These are phyloP conservation scores for Chaetomiaceae sp. DNA, from an alignment of 2,329 filamentous ascomycete genomes.

Conservation along the genomic window DNA sequence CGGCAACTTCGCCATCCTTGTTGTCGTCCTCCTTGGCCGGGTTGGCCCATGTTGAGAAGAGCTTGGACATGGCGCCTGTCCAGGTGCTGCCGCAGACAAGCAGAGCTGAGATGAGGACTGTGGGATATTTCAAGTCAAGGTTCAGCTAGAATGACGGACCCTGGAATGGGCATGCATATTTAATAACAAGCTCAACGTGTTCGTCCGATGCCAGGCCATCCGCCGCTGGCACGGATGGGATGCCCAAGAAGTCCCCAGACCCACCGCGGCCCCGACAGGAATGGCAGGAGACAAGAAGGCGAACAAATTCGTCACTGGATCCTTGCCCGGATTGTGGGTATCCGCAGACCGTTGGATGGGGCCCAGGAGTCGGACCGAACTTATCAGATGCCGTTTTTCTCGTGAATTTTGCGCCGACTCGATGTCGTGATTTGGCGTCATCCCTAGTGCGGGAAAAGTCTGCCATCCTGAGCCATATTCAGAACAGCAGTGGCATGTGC, in stretches of 20 bases:
- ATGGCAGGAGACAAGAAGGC: neutral
- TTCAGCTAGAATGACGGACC: too few species aligned
- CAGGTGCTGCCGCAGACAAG: too few species aligned
- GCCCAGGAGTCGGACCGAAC: neutral
- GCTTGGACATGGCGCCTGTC: slow-evolving; percentile 10
- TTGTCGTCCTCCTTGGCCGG: neutral
- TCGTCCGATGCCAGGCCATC: too few species aligned
- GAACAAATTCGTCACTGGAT: neutral
- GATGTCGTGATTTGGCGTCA: slow-evolving; percentile 20
- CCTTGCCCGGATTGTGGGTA: slow-evolving; percentile 2
- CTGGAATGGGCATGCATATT: too few species aligned
- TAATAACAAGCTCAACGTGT: neutral
- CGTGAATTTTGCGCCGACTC: neutral
- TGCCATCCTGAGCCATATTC: too few species aligned
- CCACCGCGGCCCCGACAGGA: slow-evolving; percentile 1
- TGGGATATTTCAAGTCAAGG: too few species aligned
- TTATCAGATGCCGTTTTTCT: slow-evolving; percentile 3
- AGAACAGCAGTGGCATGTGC: too few species aligned
- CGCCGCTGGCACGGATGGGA: neutral
- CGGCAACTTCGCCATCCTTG: neutral
- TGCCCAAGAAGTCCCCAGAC: neutral
- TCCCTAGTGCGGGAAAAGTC: slow-evolving; percentile 5
- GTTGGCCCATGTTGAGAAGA: neutral
- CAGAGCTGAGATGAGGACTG: too few species aligned
- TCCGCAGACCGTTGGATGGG: neutral